A percentile compares a stretch with the other conserved stretches of the same genome.
Evolutionary conservation across 2,329 filamentous ascomycete species (phyloP).

Genomic region (Nemania serpens): DNA sequence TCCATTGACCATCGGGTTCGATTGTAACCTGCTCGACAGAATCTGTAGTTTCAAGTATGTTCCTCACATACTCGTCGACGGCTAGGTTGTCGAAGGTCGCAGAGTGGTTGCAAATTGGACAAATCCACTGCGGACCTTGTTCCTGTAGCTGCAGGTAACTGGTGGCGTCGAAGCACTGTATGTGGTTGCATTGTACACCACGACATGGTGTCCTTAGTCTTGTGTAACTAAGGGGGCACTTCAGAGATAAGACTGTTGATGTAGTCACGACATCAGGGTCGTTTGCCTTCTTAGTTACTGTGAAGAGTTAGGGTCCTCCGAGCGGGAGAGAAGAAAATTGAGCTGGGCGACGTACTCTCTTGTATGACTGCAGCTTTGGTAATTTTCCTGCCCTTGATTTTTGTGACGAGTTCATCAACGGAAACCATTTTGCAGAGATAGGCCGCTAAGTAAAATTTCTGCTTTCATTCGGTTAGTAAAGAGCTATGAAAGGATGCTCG

Average conservation of each 20-base stretch:
- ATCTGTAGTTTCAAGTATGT: slow-evolving; percentile 77
- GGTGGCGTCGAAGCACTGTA: slow-evolving; percentile 92
- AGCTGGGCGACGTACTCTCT: slow-evolving; percentile 68
- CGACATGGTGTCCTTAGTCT: slow-evolving; percentile 81
- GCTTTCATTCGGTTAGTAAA: slow-evolving; percentile 30
- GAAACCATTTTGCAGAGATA: slow-evolving; percentile 76
- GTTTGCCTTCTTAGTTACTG: slow-evolving; percentile 79
- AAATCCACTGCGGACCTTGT: slow-evolving; percentile 96
- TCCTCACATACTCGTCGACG: slow-evolving; percentile 86
- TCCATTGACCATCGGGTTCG: slow-evolving; percentile 84
- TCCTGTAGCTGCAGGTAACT: slow-evolving; percentile 94
- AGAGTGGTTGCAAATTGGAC: slow-evolving; percentile 86
- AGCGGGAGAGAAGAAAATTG: not conserved
- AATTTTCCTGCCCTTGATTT: slow-evolving; percentile 72
- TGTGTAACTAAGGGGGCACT: slow-evolving; percentile 88
- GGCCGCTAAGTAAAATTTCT: slow-evolving; percentile 75
- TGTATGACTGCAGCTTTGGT: slow-evolving; percentile 79
- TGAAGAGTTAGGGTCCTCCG: slow-evolving; percentile 30
- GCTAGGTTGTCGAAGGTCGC: slow-evolving; percentile 82
- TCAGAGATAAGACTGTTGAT: slow-evolving; percentile 85
- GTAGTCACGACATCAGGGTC: slow-evolving; percentile 90
- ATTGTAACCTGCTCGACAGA: slow-evolving; percentile 85
- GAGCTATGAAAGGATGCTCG: slow-evolving; percentile 4
- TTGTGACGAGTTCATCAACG: slow-evolving; percentile 71
- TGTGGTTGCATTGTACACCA: slow-evolving; percentile 79